Base-by-base conservation (phyloP, 768 basidiomycete genomes). In the Lactifluus pinguis region DNA sequence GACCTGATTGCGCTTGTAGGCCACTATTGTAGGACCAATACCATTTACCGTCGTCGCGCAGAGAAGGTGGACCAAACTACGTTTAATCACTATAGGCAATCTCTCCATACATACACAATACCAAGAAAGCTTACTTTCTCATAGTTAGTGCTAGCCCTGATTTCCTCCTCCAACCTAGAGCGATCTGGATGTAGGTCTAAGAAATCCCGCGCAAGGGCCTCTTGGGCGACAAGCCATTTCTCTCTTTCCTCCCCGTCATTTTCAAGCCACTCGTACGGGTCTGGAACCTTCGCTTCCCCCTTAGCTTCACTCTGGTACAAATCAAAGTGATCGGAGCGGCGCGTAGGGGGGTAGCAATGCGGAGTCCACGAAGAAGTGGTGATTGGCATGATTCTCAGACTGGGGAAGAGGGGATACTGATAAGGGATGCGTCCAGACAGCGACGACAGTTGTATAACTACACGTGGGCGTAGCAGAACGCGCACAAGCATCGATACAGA, bases 1-100 rank as follows among this genome's bases (percentile, higher is more conserved):
- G 29, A 74, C 73, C 74, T 55, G 80, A 76, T 68, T 90, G 89
- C 1, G 85, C 77, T 63, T 89, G 84, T 30, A 92, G 78, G 34
- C 89, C 90, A 55, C 80, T 83, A 72, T 92, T 91, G 68, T 85
- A 80, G 67, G 79, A 81, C 87, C 89, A 89, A 67, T 92, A 93
- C 85, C 87, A 92, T 52, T 79, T 80, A 15, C 78, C 80, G 66
- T 91, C 87, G 14, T 83, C 76, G 62, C 82, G 80, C 55, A 87
- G 70, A 8, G 69, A 65, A 0, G 89, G 90, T 0, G 83, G 74
- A 21, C 80, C 81, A 69, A 88, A 87, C 86, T 88, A 44, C 19
- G 53, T 53, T 56, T 49, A 53, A 42, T 42, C 39, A 53, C 63
- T 50, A 45, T 47, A 48, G 21, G 21, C n/a, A 13, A 51, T 38